Evolutionary conservation across 2,329 filamentous ascomycete species (phyloP), one percentile per base, ranked within the genome.

Genomic region (Myotisia sp.): DNA sequence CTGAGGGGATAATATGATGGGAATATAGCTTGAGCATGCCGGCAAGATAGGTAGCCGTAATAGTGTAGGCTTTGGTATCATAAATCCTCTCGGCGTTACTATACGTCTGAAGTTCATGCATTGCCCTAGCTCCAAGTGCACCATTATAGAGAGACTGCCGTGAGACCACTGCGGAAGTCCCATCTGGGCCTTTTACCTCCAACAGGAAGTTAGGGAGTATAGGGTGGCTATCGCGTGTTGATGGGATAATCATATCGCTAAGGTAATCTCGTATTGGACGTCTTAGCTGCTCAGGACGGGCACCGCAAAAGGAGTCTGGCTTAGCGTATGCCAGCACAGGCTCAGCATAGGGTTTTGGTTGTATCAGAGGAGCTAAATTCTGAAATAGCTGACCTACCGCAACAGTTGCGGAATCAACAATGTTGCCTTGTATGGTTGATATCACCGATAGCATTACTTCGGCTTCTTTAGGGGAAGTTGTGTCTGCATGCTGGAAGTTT

Each of bases 21-120:
- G 36, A 28, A 17, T 37, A 37, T 27, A 37, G 18, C 30, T 37
- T 37, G 30, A 37, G 36, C 22, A 16, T 8, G 21, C 36, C 21
- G 17, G 17, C 30, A n/a, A 34, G 29, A 24, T 37, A 37, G 10
- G 30, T 37, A 7, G 31, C 22, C n/a, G 51, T 56, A 23, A 60
- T 53, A 0, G 56, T 53, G 41, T 60, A 55, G 9, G 60, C 51
- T 10, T 57, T 53, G 31, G 51, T 50, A 43, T 65, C 55, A 38
- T 57, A 63, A 13, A 41, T 17, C 2, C 45, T 45, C 30, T 27
- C 10, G n/a, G n/a, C n/a, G n/a, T n/a, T n/a, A n/a, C n/a, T n/a
- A n/a, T n/a, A n/a, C n/a, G n/a, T n/a, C 41, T 56, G 53, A 23
- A 65, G 44, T 20, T 38, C 44, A 33, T 59, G 51, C 39, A 63